Conservation (phyloP, 768 basidiomycete genomes). For the Paxillus rubicundulus region DNA sequence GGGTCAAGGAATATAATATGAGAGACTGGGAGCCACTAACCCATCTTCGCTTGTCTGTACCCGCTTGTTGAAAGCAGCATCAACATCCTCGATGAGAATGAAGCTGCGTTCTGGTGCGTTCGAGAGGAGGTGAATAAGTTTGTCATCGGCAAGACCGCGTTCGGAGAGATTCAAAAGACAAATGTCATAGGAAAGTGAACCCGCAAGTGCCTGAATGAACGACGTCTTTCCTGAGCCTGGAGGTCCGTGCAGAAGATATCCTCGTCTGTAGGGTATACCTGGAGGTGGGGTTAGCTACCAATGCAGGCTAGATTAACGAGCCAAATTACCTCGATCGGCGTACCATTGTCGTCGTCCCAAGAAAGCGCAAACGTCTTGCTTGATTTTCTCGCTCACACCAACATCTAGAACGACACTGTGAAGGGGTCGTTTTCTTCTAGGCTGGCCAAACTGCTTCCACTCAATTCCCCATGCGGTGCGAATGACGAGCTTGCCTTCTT, state of each 20-base stretch:
- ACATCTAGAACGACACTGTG: conserved; percentile 84
- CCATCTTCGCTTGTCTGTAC: conserved; percentile 90
- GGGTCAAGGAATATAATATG: conserved; percentile 11
- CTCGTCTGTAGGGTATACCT: conserved; percentile 97
- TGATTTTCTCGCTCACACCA: conserved; percentile 83
- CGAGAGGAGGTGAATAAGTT: conserved; percentile 88
- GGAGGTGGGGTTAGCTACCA: conserved; percentile 10
- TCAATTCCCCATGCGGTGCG: conserved; percentile 96
- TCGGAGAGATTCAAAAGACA: conserved; percentile 95
- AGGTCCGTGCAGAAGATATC: conserved; percentile 92
- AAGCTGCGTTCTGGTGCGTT: conserved; percentile 92
- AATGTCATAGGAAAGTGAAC: conserved; percentile 90
- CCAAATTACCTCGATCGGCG: conserved; percentile 79
- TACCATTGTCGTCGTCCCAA: conserved; percentile 89
- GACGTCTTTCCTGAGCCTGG: conserved; percentile 99
- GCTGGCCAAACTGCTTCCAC: conserved; percentile 94
- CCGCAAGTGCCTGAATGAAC: conserved; percentile 96
- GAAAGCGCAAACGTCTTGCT: conserved; percentile 78
- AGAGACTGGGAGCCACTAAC: conserved; percentile 42
- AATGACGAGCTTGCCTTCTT: conserved; percentile 93
- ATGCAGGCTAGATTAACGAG: background rate
- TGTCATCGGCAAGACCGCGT: conserved; percentile 94
- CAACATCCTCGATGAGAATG: conserved; percentile 95
- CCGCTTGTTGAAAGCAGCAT: conserved; percentile 94
- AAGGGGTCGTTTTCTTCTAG: conserved; percentile 80